Percentiles rank a stretch among this genome's conserved stretches.
Evolutionary conservation across 1,139 yeast genomes (phyloP).

Genomic region (Kodamaea anthophila): DNA sequence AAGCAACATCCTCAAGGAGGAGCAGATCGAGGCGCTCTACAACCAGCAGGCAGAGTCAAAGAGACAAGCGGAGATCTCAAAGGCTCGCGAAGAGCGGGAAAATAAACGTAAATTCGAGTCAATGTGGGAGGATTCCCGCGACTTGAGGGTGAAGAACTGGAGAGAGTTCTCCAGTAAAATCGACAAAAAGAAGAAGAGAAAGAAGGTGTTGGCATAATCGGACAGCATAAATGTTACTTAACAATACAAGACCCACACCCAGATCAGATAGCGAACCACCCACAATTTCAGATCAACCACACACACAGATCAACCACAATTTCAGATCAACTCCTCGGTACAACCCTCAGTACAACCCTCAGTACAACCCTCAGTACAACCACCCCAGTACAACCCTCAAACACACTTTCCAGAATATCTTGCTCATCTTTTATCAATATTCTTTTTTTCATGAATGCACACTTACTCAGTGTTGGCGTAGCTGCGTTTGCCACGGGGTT

Average conservation of each 20-base stretch:
- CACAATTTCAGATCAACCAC: too few relatives aligned
- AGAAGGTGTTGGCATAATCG: slow-evolving; percentile 37
- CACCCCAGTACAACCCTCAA: too few relatives aligned
- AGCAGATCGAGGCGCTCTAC: slow-evolving; percentile 29
- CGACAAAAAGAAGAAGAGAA: slow-evolving; percentile 39
- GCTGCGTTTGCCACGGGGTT: slow-evolving; percentile 23
- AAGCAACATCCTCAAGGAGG: slow-evolving; percentile 29
- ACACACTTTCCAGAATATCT: too few relatives aligned
- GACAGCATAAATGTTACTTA: too few relatives aligned
- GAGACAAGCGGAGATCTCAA: slow-evolving; percentile 19
- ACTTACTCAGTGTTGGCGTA: slow-evolving; percentile 18
- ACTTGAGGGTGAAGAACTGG: slow-evolving; percentile 57
- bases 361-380: too few relatives aligned
- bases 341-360: too few relatives aligned
- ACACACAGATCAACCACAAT: too few relatives aligned
- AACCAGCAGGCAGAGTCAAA: slow-evolving; percentile 24
- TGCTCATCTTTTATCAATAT: too few relatives aligned
- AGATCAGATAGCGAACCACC: too few relatives aligned
- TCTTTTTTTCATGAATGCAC: too few relatives aligned
- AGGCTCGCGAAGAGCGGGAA: slow-evolving; percentile 33
- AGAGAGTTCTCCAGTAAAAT: slow-evolving; percentile 42
- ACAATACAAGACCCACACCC: too few relatives aligned
- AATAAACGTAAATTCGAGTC: slow-evolving; percentile 35
- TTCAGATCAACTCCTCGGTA: too few relatives aligned
- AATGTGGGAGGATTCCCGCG: slow-evolving; percentile 62